Conservation (phyloP, 1,284 basidiomycete species). For the Sanguinoderma infundibulare region DNA sequence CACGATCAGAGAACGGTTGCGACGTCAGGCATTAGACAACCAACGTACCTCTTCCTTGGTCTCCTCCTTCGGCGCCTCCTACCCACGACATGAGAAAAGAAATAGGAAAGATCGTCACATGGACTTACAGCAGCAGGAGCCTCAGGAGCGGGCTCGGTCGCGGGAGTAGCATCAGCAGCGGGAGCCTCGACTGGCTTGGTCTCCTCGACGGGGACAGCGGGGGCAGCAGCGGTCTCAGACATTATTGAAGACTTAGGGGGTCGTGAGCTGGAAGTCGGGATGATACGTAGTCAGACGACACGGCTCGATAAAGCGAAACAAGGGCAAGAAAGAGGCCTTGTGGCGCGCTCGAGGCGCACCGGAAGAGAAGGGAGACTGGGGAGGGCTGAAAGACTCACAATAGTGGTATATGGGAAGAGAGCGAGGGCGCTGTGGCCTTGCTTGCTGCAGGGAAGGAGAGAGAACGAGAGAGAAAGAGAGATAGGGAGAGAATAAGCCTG, state of each 20-base stretch:
- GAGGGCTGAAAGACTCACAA: constrained; percentile 28
- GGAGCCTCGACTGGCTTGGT: constrained; percentile 44
- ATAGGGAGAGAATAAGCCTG: constrained; percentile 37
- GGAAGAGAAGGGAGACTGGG: constrained; percentile 26
- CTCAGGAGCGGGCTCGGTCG: constrained; percentile 38
- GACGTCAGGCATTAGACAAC: neutral
- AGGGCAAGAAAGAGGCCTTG: constrained; percentile 15
- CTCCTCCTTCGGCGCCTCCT: constrained; percentile 28
- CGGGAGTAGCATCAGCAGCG: constrained; percentile 40
- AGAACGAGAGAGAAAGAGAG: constrained; percentile 39
- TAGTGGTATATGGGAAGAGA: constrained; percentile 37
- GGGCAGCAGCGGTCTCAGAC: constrained; percentile 66
- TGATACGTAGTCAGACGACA: constrained; percentile 29
- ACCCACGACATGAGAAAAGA: neutral
- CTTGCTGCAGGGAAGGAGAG: constrained; percentile 31
- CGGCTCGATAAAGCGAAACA: constrained; percentile 14
- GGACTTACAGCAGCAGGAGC: constrained; percentile 26
- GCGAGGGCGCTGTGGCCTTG: constrained; percentile 31
- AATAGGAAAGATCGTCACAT: neutral
- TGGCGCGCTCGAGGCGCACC: constrained; percentile 9
- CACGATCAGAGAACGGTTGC: neutral
- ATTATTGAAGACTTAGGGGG: constrained; percentile 66
- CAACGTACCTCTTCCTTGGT: constrained; percentile 19
- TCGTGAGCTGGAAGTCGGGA: constrained; percentile 47
- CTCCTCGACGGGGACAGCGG: constrained; percentile 51